Evolutionary conservation across 2,329 filamentous ascomycete genomes (phyloP).

Genomic region (Sarocladiaceae sp.): DNA sequence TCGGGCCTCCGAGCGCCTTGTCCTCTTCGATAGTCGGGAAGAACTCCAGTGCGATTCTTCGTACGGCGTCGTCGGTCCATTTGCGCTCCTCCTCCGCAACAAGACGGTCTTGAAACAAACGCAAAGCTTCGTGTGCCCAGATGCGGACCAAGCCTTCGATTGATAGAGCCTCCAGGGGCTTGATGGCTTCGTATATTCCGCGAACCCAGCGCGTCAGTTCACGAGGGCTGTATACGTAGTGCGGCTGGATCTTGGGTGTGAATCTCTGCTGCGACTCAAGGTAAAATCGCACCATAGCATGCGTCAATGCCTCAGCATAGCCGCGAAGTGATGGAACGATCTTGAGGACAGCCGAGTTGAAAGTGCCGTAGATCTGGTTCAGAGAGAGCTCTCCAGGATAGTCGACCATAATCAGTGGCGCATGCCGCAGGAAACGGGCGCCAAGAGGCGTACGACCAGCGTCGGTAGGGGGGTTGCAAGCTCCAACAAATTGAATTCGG

Average conservation of each 20-base stretch:
- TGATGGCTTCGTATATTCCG: conserved; percentile 93
- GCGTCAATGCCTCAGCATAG: conserved; percentile 88
- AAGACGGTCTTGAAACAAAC: conserved; percentile 94
- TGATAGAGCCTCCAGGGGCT: conserved; percentile 79
- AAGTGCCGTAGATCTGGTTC: conserved; percentile 96
- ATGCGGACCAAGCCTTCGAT: conserved; percentile 92
- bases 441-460: conserved; percentile 93
- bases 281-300: conserved; percentile 97
- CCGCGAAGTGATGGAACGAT: conserved; percentile 92
- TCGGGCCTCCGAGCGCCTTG: conserved; percentile 83
- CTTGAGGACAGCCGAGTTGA: conserved; percentile 94
- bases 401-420: conserved; percentile 98
- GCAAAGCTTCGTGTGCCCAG: conserved; percentile 95
- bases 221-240: conserved; percentile 99
- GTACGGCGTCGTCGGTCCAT: conserved; percentile 89
- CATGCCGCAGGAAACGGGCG: conserved; percentile 87
- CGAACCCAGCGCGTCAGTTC: conserved; percentile 97
- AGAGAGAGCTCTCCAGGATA: conserved; percentile 95
- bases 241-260: conserved; percentile 92
- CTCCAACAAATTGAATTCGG: conserved; percentile 96
- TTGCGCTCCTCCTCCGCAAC: conserved; percentile 89
- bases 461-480: conserved; percentile 97
- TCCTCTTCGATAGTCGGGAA: conserved; percentile 95
- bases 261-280: conserved; percentile 90
- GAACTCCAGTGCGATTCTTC: conserved; percentile 77